These are phyloP conservation scores for Raffaelea arxii DNA, from an alignment of 2,329 filamentous ascomycete genomes.

Conservation along the genomic window DNA sequence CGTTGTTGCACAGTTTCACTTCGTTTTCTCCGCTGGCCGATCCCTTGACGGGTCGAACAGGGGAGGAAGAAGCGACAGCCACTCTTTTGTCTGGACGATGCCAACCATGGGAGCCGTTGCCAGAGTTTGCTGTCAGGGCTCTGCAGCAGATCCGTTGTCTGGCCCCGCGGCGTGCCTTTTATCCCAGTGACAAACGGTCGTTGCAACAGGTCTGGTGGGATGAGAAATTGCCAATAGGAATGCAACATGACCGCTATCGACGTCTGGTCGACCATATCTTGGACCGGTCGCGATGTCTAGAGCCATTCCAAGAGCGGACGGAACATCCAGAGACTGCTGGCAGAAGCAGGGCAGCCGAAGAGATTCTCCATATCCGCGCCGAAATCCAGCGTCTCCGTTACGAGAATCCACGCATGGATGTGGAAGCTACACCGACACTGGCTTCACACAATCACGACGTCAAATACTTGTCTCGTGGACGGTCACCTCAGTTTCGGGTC, in stretches of 20 bases:
- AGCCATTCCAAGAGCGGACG: slow-evolving; percentile 9
- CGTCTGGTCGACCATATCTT: slow-evolving; percentile 20
- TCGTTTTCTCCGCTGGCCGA: slow-evolving; percentile 45
- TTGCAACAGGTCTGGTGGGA: slow-evolving; percentile 28
- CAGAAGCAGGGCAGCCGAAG: neutral
- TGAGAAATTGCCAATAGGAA: slow-evolving; percentile 16
- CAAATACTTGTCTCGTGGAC: slow-evolving; percentile 1
- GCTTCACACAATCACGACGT: neutral
- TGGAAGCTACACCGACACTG: neutral
- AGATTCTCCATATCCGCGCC: neutral
- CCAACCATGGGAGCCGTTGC: slow-evolving; percentile 36
- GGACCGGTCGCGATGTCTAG: slow-evolving; percentile 20
- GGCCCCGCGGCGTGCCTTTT: slow-evolving; percentile 22
- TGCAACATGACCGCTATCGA: slow-evolving; percentile 29
- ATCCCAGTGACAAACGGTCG: slow-evolving; percentile 22
- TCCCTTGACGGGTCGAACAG: slow-evolving; percentile 46
- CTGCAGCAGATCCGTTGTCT: slow-evolving; percentile 19
- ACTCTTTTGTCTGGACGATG: slow-evolving; percentile 38
- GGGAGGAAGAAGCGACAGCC: slow-evolving; percentile 48
- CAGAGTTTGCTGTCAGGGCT: neutral
- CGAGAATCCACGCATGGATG: slow-evolving; percentile 3
- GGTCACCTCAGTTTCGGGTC: neutral
- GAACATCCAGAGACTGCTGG: neutral
- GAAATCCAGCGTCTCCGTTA: slow-evolving; percentile 8
- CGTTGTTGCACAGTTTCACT: slow-evolving; percentile 49